Evolutionary conservation across 2,329 filamentous ascomycete species (phyloP).

Genomic region (Geoglossum cookeanum): DNA sequence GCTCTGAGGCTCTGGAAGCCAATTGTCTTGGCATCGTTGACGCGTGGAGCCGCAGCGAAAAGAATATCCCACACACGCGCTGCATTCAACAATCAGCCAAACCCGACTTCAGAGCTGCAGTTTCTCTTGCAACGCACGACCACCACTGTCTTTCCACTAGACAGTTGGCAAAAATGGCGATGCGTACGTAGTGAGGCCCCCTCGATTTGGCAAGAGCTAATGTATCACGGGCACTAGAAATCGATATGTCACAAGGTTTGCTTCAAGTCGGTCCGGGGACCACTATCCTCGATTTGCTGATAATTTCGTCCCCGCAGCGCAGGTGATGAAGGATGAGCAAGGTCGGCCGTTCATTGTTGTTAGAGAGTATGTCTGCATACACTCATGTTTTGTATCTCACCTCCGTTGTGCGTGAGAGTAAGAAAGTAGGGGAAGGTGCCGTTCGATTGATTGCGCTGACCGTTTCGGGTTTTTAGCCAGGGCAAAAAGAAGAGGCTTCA

Average conservation of each 20-base stretch:
- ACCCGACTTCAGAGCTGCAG: neutral
- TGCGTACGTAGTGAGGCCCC: conserved; percentile 29
- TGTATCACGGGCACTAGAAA: conserved; percentile 31
- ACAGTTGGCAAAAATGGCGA: conserved; percentile 30
- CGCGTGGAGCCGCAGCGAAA: too few species aligned
- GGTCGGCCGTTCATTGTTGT: conserved; percentile 96
- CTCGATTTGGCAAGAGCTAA: conserved; percentile 12
- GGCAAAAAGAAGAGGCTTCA: conserved; percentile 95
- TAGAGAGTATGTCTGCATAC: conserved; percentile 57
- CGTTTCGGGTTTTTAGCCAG: conserved; percentile 38
- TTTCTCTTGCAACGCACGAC: neutral
- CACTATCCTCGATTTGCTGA: neutral
- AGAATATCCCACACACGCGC: too few species aligned
- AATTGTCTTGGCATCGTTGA: too few species aligned
- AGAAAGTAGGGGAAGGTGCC: neutral
- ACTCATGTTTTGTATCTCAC: neutral
- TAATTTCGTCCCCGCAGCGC: conserved; percentile 21
- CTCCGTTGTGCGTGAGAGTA: conserved; percentile 2
- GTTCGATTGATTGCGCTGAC: neutral
- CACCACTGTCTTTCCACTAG: neutral
- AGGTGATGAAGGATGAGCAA: conserved; percentile 90
- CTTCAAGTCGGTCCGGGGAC: conserved; percentile 4
- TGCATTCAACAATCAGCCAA: too few species aligned
- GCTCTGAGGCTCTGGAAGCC: too few species aligned
- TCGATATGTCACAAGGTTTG: conserved; percentile 69